Evolutionary conservation across 140 eudicot genomes (phyloP), one percentile per base, ranked within the genome.

Genomic region (Senecio squalidus): DNA sequence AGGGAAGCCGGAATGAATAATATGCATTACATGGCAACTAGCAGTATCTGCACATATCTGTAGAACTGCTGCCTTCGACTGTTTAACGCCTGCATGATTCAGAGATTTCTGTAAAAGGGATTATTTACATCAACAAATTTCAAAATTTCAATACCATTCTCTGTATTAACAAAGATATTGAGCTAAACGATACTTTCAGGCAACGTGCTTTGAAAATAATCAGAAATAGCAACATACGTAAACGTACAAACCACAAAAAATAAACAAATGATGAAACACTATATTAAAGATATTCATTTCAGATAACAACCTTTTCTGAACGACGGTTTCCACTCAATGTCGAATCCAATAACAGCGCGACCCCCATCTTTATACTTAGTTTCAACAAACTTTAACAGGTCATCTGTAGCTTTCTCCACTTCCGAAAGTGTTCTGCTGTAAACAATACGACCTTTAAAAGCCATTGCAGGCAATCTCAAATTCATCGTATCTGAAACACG

Each of bases 301-400:
- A 45, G 4, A 56, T 25, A 34, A 58, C 3, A 26, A 89, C 88
- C 93, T 82, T 62, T 77, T 47, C 11, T 75, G 62, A 89, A 85
- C 24, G 77, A 24, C 26, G 97, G 95, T 62, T 43, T 89, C 97
- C 97, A 89, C 73, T 89, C 97, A 6, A 89, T 80, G 69, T 89
- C 97, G 52, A 89, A 76, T 27, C 97, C 97, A 36, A 89, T 72
- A 57, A 53, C 70, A 39, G 66, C 70, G 25, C 61, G 61, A 33
- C 74, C 81, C 18, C 61, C 80, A 25, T 75, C 80, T 25, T 51
- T 63, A 40, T 64, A 75, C 67, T 73, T 80, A 23, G 72, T 69
- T 74, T 82, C 82, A 46, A 85, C 69, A 66, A 77, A 79, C 48
- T 68, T 48, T 69, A 80, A 46, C 43, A 89, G 80, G 67, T 85